phyloP scores from a whole-genome alignment of 352 stramenopile species.

The Thraustochytrium aureum region DNA sequence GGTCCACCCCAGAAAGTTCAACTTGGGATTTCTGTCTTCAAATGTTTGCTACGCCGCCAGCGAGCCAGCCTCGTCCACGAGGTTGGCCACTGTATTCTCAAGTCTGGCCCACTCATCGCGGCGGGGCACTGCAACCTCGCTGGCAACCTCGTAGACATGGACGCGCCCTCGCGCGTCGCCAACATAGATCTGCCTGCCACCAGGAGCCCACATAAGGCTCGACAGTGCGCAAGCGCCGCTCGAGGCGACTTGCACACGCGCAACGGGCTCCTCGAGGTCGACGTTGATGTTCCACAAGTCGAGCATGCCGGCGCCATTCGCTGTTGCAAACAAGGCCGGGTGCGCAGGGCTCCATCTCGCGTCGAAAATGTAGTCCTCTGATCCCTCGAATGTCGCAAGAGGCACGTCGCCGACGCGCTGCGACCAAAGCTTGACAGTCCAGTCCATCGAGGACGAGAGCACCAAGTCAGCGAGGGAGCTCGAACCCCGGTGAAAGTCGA shows the following conservation, averaged over 20 bases:
- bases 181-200: constrained; percentile 73
- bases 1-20: no score
- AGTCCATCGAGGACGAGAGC: constrained; percentile 77
- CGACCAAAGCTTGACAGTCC: constrained; percentile 79
- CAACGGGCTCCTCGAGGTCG: constrained; percentile 65
- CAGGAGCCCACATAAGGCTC: constrained; percentile 73
- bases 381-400: constrained; percentile 75
- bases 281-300: constrained; percentile 79
- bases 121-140: constrained; percentile 19
- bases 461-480: constrained; percentile 72
- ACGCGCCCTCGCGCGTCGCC: constrained; percentile 68
- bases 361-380: constrained; percentile 80
- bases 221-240: constrained; percentile 66
- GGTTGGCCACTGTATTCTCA: constrained; percentile 14
- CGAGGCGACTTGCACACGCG: constrained; percentile 60
- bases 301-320: constrained; percentile 68
- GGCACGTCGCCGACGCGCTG: constrained; percentile 67
- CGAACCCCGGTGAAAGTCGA: constrained; percentile 75
- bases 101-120: constrained; percentile 42
- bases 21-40: no score
- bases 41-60: no score
- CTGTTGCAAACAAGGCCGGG: constrained; percentile 74
- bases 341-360: constrained; percentile 75
- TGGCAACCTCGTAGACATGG: constrained; percentile 36
- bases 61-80: no score